Base-by-base conservation (phyloP, 768 basidiomycete species). In the Rhizopogon vesiculosus region DNA sequence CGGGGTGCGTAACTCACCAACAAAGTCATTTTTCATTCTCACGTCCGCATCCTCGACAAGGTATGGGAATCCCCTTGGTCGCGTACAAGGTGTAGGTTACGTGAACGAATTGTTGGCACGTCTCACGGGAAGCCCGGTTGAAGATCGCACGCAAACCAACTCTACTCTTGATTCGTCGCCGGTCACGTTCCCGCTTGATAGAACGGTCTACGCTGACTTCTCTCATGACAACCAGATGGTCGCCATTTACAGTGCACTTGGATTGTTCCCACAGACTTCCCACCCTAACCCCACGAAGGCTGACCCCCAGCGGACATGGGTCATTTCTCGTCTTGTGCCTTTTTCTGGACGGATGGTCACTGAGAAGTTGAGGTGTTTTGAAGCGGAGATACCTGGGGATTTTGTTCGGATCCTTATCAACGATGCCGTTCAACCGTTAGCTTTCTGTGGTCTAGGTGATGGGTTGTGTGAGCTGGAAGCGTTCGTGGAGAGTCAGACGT, bases 41-140 rank as follows among this genome's bases (percentile, higher is more conserved):
- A 57, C 42, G 46, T 8, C 25, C 5, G 10, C 42, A 18, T n/a
- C 8, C 25, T 25, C 25, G 3, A 25, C 25, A 56, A 89, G 87
- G 18, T 80, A 89, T 56, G 90, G 91, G 3, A 82, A 84, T 57
- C 60, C 67, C 2, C 74, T 93, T 1, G 91, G 91, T 2, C 85
- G 75, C 5, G 83, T 91, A 7, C 89, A 91, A 65, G 91, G 91
- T 33, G 85, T 93, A 3, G 93, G 93, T 6, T 96, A 89, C 66
- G 76, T 90, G 64, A 93, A 93, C 66, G 93, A 95, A 71, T 80
- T 96, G n/a, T 67, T 95, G 19, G 89, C 91, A 0, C 83, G 94
- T 10, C 77, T 96, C 42, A 89, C 86, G 0, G 76, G 76, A 15
- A 69, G 64, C 15, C 79, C 85, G 3, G 88, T 90, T 19, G 65